Percentiles rank a stretch among this genome's conserved stretches.
These are phyloP conservation scores for Verticillium albo-atrum DNA, from an alignment of 2,329 filamentous ascomycete species.

Conservation along the genomic window DNA sequence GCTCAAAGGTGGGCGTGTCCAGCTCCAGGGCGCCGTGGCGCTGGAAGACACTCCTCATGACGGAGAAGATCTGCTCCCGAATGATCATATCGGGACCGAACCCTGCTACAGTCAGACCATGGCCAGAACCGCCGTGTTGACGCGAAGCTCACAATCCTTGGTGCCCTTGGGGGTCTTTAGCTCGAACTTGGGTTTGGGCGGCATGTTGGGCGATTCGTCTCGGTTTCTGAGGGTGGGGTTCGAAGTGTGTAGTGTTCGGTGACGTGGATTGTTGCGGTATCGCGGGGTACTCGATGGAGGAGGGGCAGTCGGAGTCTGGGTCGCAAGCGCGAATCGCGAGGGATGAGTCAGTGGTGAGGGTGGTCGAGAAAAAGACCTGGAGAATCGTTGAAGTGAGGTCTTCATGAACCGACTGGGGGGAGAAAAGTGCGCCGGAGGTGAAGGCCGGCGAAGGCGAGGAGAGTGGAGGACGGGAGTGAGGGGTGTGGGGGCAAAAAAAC, in stretches of 20 bases:
- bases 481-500: background rate
- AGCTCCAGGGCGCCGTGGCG: slow-evolving; percentile 76
- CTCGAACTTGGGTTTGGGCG: slow-evolving; percentile 52
- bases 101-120: slow-evolving; percentile 35
- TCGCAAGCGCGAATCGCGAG: background rate
- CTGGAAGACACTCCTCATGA: slow-evolving; percentile 76
- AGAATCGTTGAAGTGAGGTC: background rate
- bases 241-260: background rate
- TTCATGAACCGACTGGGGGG: background rate
- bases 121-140: background rate
- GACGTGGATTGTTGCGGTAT: background rate
- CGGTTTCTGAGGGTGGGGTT: background rate
- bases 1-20: slow-evolving; percentile 80
- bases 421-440: background rate
- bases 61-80: slow-evolving; percentile 73
- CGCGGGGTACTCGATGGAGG: background rate
- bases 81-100: slow-evolving; percentile 74
- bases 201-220: slow-evolving; percentile 20
- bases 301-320: background rate
- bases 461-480: background rate
- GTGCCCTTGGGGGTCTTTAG: slow-evolving; percentile 91
- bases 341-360: background rate
- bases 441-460: background rate
- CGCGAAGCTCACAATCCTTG: slow-evolving; percentile 61
- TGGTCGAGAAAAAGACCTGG: slow-evolving; percentile 1